Percentiles rank a stretch among this genome's conserved stretches.
phyloP scores from a whole-genome alignment of 2,329 filamentous ascomycete genomes.

The Diaporthe sp. region DNA sequence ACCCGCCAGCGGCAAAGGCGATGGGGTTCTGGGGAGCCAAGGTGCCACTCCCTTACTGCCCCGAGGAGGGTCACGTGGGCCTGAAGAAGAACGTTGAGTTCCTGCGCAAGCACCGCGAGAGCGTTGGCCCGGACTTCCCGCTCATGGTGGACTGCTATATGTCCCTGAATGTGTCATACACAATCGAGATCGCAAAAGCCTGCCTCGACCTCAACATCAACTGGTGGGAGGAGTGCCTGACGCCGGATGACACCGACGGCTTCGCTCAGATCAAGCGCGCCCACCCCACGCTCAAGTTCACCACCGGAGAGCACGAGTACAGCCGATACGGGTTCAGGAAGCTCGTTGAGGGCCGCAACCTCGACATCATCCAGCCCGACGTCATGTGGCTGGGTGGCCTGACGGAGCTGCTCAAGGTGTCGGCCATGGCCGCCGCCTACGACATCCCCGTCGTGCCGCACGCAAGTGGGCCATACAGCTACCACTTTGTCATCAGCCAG shows the following conservation, averaged over 20 bases:
- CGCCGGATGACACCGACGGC: constrained; percentile 92
- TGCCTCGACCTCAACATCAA: constrained; percentile 89
- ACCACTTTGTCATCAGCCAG: constrained; percentile 96
- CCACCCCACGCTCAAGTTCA: constrained; percentile 92
- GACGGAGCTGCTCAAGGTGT: constrained; percentile 91
- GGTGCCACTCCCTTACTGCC: constrained; percentile 89
- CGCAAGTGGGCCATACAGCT: constrained; percentile 93
- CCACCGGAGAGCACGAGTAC: constrained; percentile 96
- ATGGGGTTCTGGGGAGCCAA: constrained; percentile 95
- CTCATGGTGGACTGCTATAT: constrained; percentile 98
- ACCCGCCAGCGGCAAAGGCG: constrained; percentile 82
- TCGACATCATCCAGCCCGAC: constrained; percentile 95
- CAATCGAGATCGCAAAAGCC: constrained; percentile 89
- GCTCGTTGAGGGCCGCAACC: constrained; percentile 89
- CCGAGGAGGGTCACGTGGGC: constrained; percentile 86
- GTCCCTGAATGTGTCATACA: constrained; percentile 93
- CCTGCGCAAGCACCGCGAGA: constrained; percentile 85
- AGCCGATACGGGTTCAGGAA: constrained; percentile 95
- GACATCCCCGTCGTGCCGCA: constrained; percentile 97
- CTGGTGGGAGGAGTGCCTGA: constrained; percentile 97
- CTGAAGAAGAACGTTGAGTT: constrained; percentile 93
- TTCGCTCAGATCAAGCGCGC: constrained; percentile 92
- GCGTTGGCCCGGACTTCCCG: constrained; percentile 90
- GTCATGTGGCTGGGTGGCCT: constrained; percentile 98
- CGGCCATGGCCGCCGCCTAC: constrained; percentile 91